These are phyloP conservation scores for Apophysomyces elegans DNA, from an alignment of 371 early-diverging fungal species.

Conservation along the genomic window DNA sequence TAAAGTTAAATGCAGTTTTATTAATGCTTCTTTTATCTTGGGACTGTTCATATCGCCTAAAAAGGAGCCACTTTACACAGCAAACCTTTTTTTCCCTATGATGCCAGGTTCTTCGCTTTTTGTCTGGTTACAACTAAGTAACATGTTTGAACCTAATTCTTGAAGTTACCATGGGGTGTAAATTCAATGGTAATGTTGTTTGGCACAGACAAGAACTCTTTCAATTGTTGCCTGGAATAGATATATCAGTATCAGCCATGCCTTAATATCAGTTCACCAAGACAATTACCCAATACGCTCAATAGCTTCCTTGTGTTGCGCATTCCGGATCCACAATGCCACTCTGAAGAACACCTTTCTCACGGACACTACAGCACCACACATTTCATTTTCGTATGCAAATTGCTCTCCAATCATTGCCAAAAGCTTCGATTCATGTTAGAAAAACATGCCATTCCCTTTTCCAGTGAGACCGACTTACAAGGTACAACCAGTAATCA, in stretches of 20 bases:
- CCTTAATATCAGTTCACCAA: neutral
- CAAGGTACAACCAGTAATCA: constrained; percentile 85
- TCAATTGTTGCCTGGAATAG: constrained; percentile 55
- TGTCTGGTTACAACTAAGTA: neutral
- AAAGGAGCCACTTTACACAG: neutral
- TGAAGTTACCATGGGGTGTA: constrained; percentile 44
- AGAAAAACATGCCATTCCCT: constrained; percentile 4
- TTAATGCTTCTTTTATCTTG: constrained; percentile 3
- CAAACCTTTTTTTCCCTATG: neutral
- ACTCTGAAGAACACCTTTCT: constrained; percentile 83
- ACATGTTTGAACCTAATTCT: neutral
- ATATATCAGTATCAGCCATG: neutral
- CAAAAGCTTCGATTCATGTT: constrained; percentile 60
- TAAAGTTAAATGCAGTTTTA: constrained; percentile 3
- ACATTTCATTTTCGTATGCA: constrained; percentile 77
- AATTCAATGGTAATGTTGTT: constrained; percentile 48
- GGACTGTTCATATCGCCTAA: neutral
- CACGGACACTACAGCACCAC: constrained; percentile 90
- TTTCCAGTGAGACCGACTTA: constrained; percentile 35
- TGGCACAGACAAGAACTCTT: constrained; percentile 51
- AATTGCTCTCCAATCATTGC: constrained; percentile 92
- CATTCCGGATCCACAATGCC: constrained; percentile 88
- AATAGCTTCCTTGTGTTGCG: constrained; percentile 65
- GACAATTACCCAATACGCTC: constrained; percentile 68
- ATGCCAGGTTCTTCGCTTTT: neutral